Conservation (phyloP, 1,284 basidiomycete species). For the Trichosporon coremiiforme region DNA sequence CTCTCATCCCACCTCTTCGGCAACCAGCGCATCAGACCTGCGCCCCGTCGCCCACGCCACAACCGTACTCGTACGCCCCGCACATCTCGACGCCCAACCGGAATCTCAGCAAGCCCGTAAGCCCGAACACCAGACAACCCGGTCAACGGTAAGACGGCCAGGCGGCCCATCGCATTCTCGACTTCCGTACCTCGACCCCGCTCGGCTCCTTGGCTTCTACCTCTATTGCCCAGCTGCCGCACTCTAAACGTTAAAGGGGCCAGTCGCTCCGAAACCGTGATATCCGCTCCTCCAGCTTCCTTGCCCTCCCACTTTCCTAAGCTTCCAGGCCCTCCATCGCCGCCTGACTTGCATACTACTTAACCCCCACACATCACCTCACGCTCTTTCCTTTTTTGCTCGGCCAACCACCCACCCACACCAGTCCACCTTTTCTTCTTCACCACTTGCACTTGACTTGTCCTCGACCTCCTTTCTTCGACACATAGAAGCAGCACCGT, state of each 20-base stretch:
- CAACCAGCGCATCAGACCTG: neutral
- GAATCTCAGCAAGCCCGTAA: neutral
- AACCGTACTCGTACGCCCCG: neutral
- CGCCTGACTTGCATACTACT: neutral
- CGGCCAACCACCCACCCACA: neutral
- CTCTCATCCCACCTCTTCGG: neutral
- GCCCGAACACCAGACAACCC: neutral
- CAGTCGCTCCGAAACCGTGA: constrained; percentile 9
- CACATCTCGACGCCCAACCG: neutral
- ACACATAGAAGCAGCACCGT: neutral
- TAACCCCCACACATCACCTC: neutral
- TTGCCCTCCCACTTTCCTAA: neutral
- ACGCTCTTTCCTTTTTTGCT: constrained; percentile 1
- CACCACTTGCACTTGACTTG: neutral
- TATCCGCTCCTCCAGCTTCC: constrained; percentile 1
- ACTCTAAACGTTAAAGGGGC: constrained; percentile 13
- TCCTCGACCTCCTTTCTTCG: neutral
- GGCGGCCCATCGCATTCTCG: neutral
- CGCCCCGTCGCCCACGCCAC: neutral
- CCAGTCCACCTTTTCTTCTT: neutral
- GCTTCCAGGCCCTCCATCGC: neutral
- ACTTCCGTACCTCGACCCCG: neutral
- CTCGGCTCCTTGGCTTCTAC: neutral
- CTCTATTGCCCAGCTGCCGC: neutral
- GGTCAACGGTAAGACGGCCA: neutral